Base-by-base conservation (phyloP, 805 yeast species). In the Cyberlindnera xishuangbannaensis region DNA sequence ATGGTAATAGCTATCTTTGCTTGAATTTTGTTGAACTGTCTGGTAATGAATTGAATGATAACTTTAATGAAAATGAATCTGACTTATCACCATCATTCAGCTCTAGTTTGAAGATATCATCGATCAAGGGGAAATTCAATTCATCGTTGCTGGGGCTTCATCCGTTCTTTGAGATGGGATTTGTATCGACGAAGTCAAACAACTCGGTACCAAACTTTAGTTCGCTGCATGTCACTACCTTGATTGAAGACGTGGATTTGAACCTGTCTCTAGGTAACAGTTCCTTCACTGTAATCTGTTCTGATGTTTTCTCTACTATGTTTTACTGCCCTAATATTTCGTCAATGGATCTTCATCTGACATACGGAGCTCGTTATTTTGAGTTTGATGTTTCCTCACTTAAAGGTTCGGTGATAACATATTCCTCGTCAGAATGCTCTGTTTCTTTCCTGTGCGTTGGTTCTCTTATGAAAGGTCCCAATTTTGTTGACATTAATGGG, bases 21-120 rank as follows among this genome's bases (percentile, higher is more conserved):
- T 33, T 60, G 16, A 61, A 58, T 18, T 50, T 53, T 29, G 25
- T 55, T 8, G 52, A 58, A 31, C 14, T 56, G 10, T 47, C 43
- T n/a, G 40, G 40, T 3, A 24, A 30, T 6, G 21, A 24, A 9
- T 8, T 19, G 22, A 24, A n/a, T 13, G 26, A 8, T 13, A n/a
- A 10, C 14, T 24, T 15, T 19, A 8, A 19, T 19, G 22, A 11
- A 8, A 8, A 8, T 8, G 22, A 19, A 19, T 11, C 22, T 8
- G 22, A 19, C 11, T 19, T 11, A 11, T 19, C 22, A 11, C 11
- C 11, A 8, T 19, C 22, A 8, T 8, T n/a, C 11, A 20, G 23
- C 23, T 20, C 15, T 7, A 34, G 37, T 20, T 18, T 34, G 16
- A 41, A 33, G 17, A 24, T 37, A 1, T 28, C 37, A 2, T 19